Percentiles rank a stretch among this genome's conserved stretches.
Conservation (phyloP, 2,329 filamentous ascomycete genomes). For the Fusarium multiceps region DNA sequence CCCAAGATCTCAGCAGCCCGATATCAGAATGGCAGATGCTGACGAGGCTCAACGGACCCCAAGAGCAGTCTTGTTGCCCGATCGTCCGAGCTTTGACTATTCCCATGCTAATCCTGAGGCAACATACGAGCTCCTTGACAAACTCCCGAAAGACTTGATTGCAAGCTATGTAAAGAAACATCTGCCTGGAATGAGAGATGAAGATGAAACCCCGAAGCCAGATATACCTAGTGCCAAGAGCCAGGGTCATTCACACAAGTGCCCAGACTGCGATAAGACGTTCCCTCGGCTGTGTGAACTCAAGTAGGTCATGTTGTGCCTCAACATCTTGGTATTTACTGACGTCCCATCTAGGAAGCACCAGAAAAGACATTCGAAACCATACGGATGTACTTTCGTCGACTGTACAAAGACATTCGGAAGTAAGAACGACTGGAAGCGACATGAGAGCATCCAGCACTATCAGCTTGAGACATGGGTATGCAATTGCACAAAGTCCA, state of each 20-base stretch:
- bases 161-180: conserved; percentile 47
- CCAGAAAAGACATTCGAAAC: conserved; percentile 80
- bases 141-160: conserved; percentile 49
- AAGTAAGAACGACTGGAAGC: conserved; percentile 95
- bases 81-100: neutral
- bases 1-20: conserved; percentile 14
- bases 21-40: conserved; percentile 33
- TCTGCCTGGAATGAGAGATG: conserved; percentile 7
- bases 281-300: conserved; percentile 66
- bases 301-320: conserved; percentile 57
- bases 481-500: conserved; percentile 62
- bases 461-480: conserved; percentile 77
- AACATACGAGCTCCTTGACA: conserved; percentile 42
- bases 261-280: conserved; percentile 57
- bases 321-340: neutral
- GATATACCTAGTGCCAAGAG: conserved; percentile 26
- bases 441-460: conserved; percentile 87
- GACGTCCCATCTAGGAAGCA: conserved; percentile 74
- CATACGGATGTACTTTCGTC: conserved; percentile 82
- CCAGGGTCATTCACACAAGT: conserved; percentile 43
- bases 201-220: conserved; percentile 15
- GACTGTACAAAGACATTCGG: conserved; percentile 80
- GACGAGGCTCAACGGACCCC: conserved; percentile 23
- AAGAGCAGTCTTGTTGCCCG: neutral
- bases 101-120: conserved; percentile 7